These are phyloP conservation scores for Phytophthora macrochlamydospora DNA, from an alignment of 352 stramenopile species.

Conservation along the genomic window DNA sequence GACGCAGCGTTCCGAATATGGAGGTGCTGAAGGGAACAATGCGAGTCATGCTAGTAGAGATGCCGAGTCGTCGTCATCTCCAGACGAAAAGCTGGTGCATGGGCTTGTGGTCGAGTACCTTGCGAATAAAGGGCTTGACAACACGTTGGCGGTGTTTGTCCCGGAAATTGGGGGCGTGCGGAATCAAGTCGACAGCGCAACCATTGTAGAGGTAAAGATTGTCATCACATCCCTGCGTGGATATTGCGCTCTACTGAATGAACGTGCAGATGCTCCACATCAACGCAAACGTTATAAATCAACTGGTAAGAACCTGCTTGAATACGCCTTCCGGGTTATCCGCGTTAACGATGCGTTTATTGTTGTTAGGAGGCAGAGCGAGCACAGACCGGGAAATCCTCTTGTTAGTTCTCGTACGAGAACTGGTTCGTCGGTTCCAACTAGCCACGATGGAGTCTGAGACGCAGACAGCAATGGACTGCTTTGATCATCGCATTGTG, in stretches of 20 bases:
- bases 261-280: slow-evolving; percentile 44
- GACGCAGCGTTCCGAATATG: slow-evolving; percentile 10
- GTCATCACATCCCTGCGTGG: not conserved
- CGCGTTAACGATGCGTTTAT: not conserved
- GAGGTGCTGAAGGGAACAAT: slow-evolving; percentile 3
- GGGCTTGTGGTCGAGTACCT: slow-evolving; percentile 70
- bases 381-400: slow-evolving; percentile 22
- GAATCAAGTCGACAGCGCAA: slow-evolving; percentile 48
- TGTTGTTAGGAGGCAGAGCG: slow-evolving; percentile 24
- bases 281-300: slow-evolving; percentile 17
- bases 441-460: slow-evolving; percentile 45
- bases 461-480: slow-evolving; percentile 72
- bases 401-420: slow-evolving; percentile 42
- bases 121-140: slow-evolving; percentile 48
- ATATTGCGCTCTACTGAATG: not conserved
- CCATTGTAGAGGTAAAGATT: slow-evolving; percentile 46
- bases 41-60: slow-evolving; percentile 9
- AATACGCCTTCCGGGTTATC: too few relatives aligned
- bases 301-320: slow-evolving; percentile 29
- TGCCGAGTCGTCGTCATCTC: slow-evolving; percentile 16
- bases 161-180: slow-evolving; percentile 59
- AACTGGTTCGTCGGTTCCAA: slow-evolving; percentile 39
- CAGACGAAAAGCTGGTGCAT: slow-evolving; percentile 61
- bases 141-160: slow-evolving; percentile 71
- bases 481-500: slow-evolving; percentile 63